Evolutionary conservation across 768 basidiomycete genomes (phyloP).

Genomic region (Leccinum boreale): DNA sequence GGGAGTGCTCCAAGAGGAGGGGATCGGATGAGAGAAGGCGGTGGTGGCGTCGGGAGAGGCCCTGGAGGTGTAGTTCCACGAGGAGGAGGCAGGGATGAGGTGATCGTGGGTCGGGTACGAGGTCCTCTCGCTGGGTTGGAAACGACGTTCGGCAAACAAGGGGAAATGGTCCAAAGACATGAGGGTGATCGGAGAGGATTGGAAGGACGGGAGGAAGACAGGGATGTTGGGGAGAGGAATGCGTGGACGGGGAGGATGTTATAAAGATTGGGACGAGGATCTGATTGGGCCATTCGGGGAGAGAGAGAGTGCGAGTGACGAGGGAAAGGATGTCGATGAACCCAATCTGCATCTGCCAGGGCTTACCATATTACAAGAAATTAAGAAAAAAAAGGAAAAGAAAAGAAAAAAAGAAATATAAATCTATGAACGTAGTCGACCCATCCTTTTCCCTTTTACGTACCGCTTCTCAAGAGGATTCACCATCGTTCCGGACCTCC

Average conservation of each 20-base stretch:
- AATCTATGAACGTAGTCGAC: not conserved
- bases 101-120: constrained; percentile 23
- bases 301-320: not conserved
- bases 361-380: not conserved
- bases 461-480: constrained; percentile 18
- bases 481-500: constrained; percentile 3
- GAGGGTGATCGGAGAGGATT: constrained; percentile 2
- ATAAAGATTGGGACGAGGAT: constrained; percentile 29
- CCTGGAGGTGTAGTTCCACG: constrained; percentile 28
- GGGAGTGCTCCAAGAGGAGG: constrained; percentile 19
- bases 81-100: constrained; percentile 17
- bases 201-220: constrained; percentile 10
- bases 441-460: constrained; percentile 17
- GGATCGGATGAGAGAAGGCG: constrained; percentile 12
- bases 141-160: constrained; percentile 31
- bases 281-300: constrained; percentile 17
- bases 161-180: constrained; percentile 35
- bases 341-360: constrained; percentile 18
- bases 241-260: constrained; percentile 15
- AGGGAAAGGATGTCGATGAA: constrained; percentile 10
- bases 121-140: constrained; percentile 25
- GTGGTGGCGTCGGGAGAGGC: constrained; percentile 17
- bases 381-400: not conserved
- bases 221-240: not conserved
- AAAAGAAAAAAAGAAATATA: not conserved